phyloP scores from a whole-genome alignment of 345 rosid species.

The Hypericum androsaemum region DNA sequence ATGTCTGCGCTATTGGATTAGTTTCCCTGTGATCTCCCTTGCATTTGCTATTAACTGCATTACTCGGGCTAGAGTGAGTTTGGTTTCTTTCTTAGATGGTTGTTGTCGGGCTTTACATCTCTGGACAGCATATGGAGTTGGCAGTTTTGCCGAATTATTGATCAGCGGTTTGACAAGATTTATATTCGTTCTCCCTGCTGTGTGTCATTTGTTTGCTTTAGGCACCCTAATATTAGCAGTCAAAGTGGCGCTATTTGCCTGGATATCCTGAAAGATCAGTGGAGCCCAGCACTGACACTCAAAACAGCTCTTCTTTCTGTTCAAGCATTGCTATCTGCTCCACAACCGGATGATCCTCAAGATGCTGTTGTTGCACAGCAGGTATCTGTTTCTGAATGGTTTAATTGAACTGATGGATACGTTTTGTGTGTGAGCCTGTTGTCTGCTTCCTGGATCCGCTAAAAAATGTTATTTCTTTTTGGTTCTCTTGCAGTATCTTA shows the following conservation, averaged over 20 bases:
- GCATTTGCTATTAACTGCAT: too few relatives aligned
- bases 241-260: conserved; percentile 98
- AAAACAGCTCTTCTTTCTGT: conserved; percentile 96
- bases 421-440: not conserved
- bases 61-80: too few relatives aligned
- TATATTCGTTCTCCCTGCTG: not conserved
- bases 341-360: conserved; percentile 95
- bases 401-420: too few relatives aligned
- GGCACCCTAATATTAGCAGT: conserved; percentile 99
- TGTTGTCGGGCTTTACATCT: too few relatives aligned
- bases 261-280: conserved; percentile 94
- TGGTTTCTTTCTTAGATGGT: too few relatives aligned
- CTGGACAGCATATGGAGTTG: too few relatives aligned
- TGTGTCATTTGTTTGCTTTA: conserved; percentile 16
- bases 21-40: too few relatives aligned
- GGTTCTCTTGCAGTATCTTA: conserved; percentile 51
- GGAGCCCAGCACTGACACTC: conserved; percentile 99
- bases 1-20: too few relatives aligned
- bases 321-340: conserved; percentile 90
- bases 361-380: conserved; percentile 99
- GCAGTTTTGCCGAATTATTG: too few relatives aligned
- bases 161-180: not conserved
- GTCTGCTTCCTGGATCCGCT: not conserved
- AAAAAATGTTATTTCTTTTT: not conserved
- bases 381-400: conserved; percentile 25